These are phyloP conservation scores for Yamadazyma pseudoaaseri DNA, from an alignment of 1,139 yeast species.

Conservation along the genomic window DNA sequence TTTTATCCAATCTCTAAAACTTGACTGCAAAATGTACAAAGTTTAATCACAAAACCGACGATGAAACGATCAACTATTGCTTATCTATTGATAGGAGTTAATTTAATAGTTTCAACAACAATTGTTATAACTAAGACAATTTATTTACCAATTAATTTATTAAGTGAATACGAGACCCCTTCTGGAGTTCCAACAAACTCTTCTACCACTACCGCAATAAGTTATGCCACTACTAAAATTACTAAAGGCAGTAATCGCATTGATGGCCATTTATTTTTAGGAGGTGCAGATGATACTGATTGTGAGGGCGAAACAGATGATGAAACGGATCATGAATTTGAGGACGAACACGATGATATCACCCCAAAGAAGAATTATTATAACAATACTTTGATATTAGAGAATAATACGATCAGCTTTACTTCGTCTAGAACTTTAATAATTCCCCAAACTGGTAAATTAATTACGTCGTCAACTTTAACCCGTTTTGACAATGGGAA, in stretches of 20 bases:
- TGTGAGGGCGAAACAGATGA: slow-evolving; percentile 1
- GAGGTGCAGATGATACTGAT: slow-evolving; percentile 1
- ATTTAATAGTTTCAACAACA: background rate
- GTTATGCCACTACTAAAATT: no score
- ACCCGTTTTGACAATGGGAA: no score
- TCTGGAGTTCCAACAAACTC: no score
- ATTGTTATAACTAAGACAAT: slow-evolving; percentile 4
- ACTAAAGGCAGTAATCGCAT: no score
- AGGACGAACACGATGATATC: background rate
- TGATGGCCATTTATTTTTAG: slow-evolving; percentile 10
- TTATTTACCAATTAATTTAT: background rate
- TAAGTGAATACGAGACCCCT: background rate
- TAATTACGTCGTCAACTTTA: background rate
- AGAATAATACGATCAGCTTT: background rate
- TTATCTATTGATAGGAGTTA: background rate
- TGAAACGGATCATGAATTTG: slow-evolving; percentile 1
- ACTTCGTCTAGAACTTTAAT: background rate
- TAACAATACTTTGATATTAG: background rate
- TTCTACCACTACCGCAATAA: no score
- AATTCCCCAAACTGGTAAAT: background rate
- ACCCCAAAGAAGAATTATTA: background rate
- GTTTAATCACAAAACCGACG: no score
- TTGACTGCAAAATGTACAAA: background rate
- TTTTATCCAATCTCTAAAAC: background rate
- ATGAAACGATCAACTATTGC: background rate